phyloP scores from a whole-genome alignment of 1,284 basidiomycete genomes.

The Leccinum laetum region DNA sequence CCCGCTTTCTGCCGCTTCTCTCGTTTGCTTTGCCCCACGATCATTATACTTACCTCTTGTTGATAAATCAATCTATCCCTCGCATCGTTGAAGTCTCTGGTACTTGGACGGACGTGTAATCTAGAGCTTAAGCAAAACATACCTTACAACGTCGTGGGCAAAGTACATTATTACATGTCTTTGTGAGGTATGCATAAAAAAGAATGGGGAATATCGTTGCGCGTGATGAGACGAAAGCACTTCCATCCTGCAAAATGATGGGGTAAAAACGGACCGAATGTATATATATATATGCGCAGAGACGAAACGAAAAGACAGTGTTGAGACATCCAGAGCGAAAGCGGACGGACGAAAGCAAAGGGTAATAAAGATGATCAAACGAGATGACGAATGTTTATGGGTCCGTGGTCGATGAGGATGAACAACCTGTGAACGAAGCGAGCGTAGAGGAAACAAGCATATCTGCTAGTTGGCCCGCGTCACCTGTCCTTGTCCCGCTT shows the following conservation, averaged over 20 bases:
- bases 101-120: constrained; percentile 16
- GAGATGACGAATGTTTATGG: background rate
- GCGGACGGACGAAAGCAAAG: constrained; percentile 4
- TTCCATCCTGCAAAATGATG: constrained; percentile 13
- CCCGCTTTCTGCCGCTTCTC: constrained; percentile 7
- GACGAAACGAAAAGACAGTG: background rate
- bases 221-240: constrained; percentile 11
- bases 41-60: background rate
- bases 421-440: background rate
- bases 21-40: background rate
- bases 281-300: constrained; percentile 8
- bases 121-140: constrained; percentile 17
- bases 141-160: constrained; percentile 19
- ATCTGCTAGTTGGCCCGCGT: constrained; percentile 7
- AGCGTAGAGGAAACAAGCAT: background rate
- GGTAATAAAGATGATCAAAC: constrained; percentile 19
- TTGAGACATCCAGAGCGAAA: background rate
- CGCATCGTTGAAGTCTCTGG: background rate
- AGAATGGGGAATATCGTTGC: constrained; percentile 17
- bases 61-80: background rate
- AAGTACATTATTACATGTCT: constrained; percentile 26
- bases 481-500: constrained; percentile 42
- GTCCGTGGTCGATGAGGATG: background rate
- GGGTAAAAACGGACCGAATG: background rate
- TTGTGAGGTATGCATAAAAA: constrained; percentile 24